Evolutionary conservation across 2,329 filamentous ascomycete species (phyloP).

Genomic region (Eurotiales sp.): DNA sequence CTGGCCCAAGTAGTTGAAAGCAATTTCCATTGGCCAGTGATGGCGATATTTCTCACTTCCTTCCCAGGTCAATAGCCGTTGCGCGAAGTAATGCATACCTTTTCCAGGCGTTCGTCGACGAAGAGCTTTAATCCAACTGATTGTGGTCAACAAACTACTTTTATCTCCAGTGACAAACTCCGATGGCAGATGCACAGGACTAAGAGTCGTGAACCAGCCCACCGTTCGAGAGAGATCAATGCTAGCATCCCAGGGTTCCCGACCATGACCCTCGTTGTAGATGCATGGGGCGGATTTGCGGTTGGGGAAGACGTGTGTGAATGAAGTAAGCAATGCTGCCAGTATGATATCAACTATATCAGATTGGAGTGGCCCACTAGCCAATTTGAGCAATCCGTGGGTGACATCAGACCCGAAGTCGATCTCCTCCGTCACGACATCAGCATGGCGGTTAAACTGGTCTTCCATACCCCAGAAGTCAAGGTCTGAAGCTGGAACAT

Average conservation of each 20-base stretch:
- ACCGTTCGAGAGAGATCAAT: slow-evolving; percentile 21
- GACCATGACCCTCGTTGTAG: slow-evolving; percentile 23
- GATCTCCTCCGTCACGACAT: slow-evolving; percentile 8
- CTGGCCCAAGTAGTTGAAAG: slow-evolving; percentile 23
- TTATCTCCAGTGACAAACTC: not conserved
- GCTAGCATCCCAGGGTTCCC: slow-evolving; percentile 18
- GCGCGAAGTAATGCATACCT: slow-evolving; percentile 39
- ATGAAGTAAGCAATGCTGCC: slow-evolving; percentile 19
- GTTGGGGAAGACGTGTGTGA: slow-evolving; percentile 17
- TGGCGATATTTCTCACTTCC: slow-evolving; percentile 21
- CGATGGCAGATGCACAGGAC: slow-evolving; percentile 14
- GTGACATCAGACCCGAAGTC: slow-evolving; percentile 14
- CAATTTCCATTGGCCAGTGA: slow-evolving; percentile 20
- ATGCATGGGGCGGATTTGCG: slow-evolving; percentile 17
- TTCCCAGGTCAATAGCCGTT: slow-evolving; percentile 28
- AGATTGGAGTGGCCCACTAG: slow-evolving; percentile 14
- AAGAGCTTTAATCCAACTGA: slow-evolving; percentile 32
- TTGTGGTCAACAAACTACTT: slow-evolving; percentile 8
- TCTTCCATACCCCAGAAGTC: slow-evolving; percentile 33
- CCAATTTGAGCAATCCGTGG: slow-evolving; percentile 11
- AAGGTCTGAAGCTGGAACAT: slow-evolving; percentile 51
- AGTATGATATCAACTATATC: slow-evolving; percentile 22
- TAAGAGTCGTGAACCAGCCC: slow-evolving; percentile 24
- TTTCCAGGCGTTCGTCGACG: slow-evolving; percentile 33
- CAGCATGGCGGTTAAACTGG: slow-evolving; percentile 4